These are phyloP conservation scores for Kluyveromyces starmeri DNA, from an alignment of 805 yeast species.

Conservation along the genomic window DNA sequence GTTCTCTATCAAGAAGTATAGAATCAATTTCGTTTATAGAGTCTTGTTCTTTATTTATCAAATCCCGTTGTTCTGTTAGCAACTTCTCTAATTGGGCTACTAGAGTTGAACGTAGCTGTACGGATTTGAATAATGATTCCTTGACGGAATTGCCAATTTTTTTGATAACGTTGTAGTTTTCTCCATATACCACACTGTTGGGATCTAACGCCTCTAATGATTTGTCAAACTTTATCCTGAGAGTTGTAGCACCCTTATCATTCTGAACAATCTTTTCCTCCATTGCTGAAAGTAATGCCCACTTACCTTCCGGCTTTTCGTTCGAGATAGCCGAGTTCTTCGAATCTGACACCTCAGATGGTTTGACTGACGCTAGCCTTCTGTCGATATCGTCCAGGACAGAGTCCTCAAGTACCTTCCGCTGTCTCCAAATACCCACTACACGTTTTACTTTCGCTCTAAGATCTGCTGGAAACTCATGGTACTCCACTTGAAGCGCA, in stretches of 20 bases:
- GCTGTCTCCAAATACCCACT: slow-evolving; percentile 55
- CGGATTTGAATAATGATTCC: slow-evolving; percentile 22
- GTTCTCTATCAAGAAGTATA: slow-evolving; percentile 20
- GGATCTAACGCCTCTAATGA: slow-evolving; percentile 22
- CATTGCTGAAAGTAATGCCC: slow-evolving; percentile 14
- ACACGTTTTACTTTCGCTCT: slow-evolving; percentile 49
- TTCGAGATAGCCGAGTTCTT: slow-evolving; percentile 7
- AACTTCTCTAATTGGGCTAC: slow-evolving; percentile 19
- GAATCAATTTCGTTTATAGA: slow-evolving; percentile 22
- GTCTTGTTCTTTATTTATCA: slow-evolving; percentile 24
- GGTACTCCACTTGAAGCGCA: slow-evolving; percentile 30
- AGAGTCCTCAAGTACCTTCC: slow-evolving; percentile 39
- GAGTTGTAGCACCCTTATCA: slow-evolving; percentile 18
- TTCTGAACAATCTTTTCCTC: slow-evolving; percentile 17
- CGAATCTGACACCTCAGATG: slow-evolving; percentile 5
- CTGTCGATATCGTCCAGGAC: slow-evolving; percentile 26
- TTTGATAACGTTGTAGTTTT: slow-evolving; percentile 25
- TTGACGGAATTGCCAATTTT: slow-evolving; percentile 25
- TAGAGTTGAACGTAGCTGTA: slow-evolving; percentile 21
- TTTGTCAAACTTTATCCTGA: slow-evolving; percentile 23
- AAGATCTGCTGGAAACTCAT: slow-evolving; percentile 32
- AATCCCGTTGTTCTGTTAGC: slow-evolving; percentile 19
- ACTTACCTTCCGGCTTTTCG: slow-evolving; percentile 1
- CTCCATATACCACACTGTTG: slow-evolving; percentile 21
- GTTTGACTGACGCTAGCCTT: slow-evolving; percentile 12